Evolutionary conservation across 352 stramenopile genomes (phyloP).

Genomic region (Phytophthora podocarpi): DNA sequence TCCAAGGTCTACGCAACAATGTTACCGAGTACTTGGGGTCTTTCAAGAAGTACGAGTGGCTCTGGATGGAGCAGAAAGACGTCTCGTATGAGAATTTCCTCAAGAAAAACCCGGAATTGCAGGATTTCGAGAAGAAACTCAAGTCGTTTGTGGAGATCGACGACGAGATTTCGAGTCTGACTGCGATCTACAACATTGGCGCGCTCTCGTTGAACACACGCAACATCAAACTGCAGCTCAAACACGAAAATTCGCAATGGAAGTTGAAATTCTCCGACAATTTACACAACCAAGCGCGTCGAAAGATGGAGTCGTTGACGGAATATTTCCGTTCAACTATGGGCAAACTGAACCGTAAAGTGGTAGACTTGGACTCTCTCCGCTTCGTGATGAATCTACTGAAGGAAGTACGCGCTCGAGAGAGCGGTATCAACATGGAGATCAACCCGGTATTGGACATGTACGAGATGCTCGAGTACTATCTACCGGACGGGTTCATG

Average conservation of each 20-base stretch:
- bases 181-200: slow-evolving; percentile 95
- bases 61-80: slow-evolving; percentile 98
- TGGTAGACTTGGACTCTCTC: slow-evolving; percentile 96
- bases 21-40: slow-evolving; percentile 97
- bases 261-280: slow-evolving; percentile 98
- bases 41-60: slow-evolving; percentile 97
- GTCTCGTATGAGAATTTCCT: slow-evolving; percentile 94
- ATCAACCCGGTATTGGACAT: slow-evolving; percentile 98
- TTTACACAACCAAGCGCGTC: slow-evolving; percentile 92
- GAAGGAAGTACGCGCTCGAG: slow-evolving; percentile 96
- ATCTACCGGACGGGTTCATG: slow-evolving; percentile 96
- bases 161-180: slow-evolving; percentile 90
- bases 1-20: slow-evolving; percentile 97
- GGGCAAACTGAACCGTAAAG: slow-evolving; percentile 93
- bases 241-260: slow-evolving; percentile 96
- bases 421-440: slow-evolving; percentile 98
- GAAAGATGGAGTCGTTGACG: slow-evolving; percentile 94
- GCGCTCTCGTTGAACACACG: slow-evolving; percentile 96
- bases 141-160: slow-evolving; percentile 96
- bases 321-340: slow-evolving; percentile 97
- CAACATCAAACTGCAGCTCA: slow-evolving; percentile 97
- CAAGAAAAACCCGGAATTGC: slow-evolving; percentile 93
- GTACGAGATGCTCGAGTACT: slow-evolving; percentile 98
- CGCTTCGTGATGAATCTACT: slow-evolving; percentile 98
- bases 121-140: slow-evolving; percentile 97